Base-by-base conservation (phyloP, 2,329 filamentous ascomycete species). In the Cercospora beticola region DNA sequence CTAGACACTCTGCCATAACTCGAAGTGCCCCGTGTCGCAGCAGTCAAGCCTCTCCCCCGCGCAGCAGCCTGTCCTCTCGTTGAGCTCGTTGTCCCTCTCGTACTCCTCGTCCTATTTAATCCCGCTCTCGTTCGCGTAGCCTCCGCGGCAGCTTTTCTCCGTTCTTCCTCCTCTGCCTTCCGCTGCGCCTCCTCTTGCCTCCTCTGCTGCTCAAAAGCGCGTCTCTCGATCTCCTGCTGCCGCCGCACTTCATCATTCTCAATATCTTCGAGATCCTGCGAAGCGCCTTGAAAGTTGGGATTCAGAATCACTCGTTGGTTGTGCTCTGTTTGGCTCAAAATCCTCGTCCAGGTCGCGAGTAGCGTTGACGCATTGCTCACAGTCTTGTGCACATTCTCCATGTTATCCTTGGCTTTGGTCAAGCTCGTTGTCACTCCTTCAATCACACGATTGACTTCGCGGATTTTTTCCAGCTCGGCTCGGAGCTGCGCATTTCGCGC, bases 291-390 rank as follows among this genome's bases (percentile, higher is more conserved):
- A 93, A 94, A 99, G 68, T 88, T 85, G 1, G 93, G 92, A 76
- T 97, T 91, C 57, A 98, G 85, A 56, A 99, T 90, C 62, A 99
- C 84, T 26, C 95, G 89, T 79, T 98, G 94, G 78, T 97, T 98
- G 81, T 99, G 95, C 81, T 99, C 95, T 4, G 95, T 97, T 80
- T 99, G 95, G 6, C 93, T 95, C 12, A 99, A 87, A 73, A 99
- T 97, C 63, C 93, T 90, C 8, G 93, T 97, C 94, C 94, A 99
- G 16, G 94, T 97, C 75, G 96, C 93, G 33, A 99, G 88, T 14
- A 99, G 87, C 1, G 91, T 92, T 14, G 94, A 96, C 3, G 95
- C 93, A 65, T 94, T 94, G 73, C 87, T 87, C 52, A 98, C 93
- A 3, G 95, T 97, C 70, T 87, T 87, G 64, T 91, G 91, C 40